These are phyloP conservation scores for Trichoderma sp. DNA, from an alignment of 2,329 filamentous ascomycete genomes.

Conservation along the genomic window DNA sequence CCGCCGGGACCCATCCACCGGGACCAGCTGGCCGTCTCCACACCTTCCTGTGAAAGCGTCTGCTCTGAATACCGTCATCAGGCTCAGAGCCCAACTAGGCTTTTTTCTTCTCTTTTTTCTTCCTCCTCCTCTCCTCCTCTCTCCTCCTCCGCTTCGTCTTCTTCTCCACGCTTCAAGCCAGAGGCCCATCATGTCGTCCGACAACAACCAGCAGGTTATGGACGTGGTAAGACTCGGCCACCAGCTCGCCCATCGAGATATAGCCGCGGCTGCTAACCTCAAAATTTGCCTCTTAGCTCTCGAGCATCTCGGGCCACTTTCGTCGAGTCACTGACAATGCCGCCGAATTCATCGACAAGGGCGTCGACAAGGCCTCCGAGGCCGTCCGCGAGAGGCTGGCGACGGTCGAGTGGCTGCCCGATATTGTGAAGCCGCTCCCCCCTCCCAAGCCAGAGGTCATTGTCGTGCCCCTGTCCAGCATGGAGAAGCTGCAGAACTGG, in stretches of 20 bases:
- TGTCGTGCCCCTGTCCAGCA: slow-evolving; percentile 37
- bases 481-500: slow-evolving; percentile 69
- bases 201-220: slow-evolving; percentile 77
- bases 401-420: slow-evolving; percentile 71
- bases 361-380: slow-evolving; percentile 75
- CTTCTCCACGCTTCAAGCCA: slow-evolving; percentile 22
- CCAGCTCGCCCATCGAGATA: background rate
- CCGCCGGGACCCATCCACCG: slow-evolving; percentile 18
- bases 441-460: slow-evolving; percentile 42
- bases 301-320: slow-evolving; percentile 62
- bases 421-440: slow-evolving; percentile 63
- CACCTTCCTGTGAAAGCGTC: slow-evolving; percentile 23
- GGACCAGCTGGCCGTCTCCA: slow-evolving; percentile 25
- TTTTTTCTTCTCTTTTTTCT: slow-evolving; percentile 1
- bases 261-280: slow-evolving; percentile 21
- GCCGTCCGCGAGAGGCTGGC: slow-evolving; percentile 70
- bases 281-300: slow-evolving; percentile 44
- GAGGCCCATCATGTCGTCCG: slow-evolving; percentile 65
- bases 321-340: slow-evolving; percentile 70
- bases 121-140: background rate
- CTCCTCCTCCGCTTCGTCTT: slow-evolving; percentile 24
- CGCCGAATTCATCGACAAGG: slow-evolving; percentile 77
- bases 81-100: slow-evolving; percentile 29
- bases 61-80: slow-evolving; percentile 33
- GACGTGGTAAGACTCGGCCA: slow-evolving; percentile 63